phyloP scores from a whole-genome alignment of 2,329 filamentous ascomycete genomes.

The Scedosporium boydii region DNA sequence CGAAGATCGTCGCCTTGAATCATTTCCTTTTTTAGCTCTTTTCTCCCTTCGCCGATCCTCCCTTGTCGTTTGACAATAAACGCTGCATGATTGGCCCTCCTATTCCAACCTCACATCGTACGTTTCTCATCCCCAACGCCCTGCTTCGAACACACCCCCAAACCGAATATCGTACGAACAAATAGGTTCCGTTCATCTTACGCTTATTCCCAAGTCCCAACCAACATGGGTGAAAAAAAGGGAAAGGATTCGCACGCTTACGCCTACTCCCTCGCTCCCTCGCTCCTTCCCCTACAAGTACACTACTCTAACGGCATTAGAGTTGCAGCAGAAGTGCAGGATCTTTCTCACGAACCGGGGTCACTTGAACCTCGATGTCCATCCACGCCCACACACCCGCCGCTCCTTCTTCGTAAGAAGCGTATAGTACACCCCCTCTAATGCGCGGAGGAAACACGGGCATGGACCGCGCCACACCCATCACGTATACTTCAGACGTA shows the following conservation, averaged over 20 bases:
- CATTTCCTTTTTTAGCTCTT: background rate
- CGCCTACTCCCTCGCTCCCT: background rate
- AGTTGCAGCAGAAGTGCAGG: background rate
- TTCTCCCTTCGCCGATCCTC: background rate
- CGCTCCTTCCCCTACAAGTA: background rate
- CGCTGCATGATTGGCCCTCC: too few relatives aligned
- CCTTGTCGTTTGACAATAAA: too few relatives aligned
- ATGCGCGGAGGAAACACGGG: background rate
- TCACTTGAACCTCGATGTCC: background rate
- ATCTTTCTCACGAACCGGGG: background rate
- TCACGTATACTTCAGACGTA: background rate
- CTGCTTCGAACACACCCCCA: too few relatives aligned
- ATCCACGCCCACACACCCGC: background rate
- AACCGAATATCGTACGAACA: too few relatives aligned
- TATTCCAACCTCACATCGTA: too few relatives aligned
- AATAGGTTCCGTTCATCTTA: too few relatives aligned
- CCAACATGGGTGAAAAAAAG: too few relatives aligned
- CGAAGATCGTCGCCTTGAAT: background rate
- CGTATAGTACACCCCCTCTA: background rate
- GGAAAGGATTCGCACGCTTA: background rate
- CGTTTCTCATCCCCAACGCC: too few relatives aligned
- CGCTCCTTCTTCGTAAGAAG: background rate
- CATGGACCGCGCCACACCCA: background rate
- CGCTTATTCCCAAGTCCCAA: too few relatives aligned
- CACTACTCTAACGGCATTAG: constrained; percentile 1